These are phyloP conservation scores for Lachnellula suecica DNA, from an alignment of 2,329 filamentous ascomycete genomes.

Conservation along the genomic window DNA sequence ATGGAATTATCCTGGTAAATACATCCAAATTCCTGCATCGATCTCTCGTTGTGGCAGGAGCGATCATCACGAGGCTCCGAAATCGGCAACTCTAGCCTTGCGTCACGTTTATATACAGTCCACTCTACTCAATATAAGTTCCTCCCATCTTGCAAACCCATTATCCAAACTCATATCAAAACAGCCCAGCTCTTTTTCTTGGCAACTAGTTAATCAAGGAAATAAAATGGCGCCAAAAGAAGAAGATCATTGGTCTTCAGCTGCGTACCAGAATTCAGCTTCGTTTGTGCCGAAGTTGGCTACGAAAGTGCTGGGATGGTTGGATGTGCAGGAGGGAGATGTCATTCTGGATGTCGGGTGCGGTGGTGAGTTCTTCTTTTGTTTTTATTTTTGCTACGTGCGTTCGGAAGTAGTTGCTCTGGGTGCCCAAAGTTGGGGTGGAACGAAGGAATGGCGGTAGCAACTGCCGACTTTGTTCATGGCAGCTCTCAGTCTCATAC, in stretches of 20 bases:
- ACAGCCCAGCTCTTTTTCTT: neutral
- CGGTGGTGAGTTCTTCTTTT: constrained; percentile 45
- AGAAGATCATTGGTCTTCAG: constrained; percentile 39
- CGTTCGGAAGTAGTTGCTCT: neutral
- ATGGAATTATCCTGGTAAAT: neutral
- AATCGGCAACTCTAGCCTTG: constrained; percentile 11
- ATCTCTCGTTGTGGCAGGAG: neutral
- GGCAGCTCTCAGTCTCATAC: no score
- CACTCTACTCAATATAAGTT: neutral
- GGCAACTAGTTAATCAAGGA: neutral
- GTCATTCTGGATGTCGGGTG: constrained; percentile 62
- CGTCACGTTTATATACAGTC: neutral
- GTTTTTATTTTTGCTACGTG: neutral
- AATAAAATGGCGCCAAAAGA: constrained; percentile 14
- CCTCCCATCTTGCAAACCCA: neutral
- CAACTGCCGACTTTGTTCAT: neutral
- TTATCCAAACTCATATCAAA: neutral
- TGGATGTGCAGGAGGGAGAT: constrained; percentile 58
- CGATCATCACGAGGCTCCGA: constrained; percentile 7
- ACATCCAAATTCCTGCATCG: no score
- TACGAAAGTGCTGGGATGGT: constrained; percentile 55
- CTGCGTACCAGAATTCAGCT: constrained; percentile 58
- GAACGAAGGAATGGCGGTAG: neutral
- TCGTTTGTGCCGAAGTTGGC: constrained; percentile 64
- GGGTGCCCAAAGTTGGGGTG: neutral